Percentiles rank a stretch among this genome's conserved stretches.
phyloP scores from a whole-genome alignment of 345 rosid genomes.

The Eutrema yunnanense region DNA sequence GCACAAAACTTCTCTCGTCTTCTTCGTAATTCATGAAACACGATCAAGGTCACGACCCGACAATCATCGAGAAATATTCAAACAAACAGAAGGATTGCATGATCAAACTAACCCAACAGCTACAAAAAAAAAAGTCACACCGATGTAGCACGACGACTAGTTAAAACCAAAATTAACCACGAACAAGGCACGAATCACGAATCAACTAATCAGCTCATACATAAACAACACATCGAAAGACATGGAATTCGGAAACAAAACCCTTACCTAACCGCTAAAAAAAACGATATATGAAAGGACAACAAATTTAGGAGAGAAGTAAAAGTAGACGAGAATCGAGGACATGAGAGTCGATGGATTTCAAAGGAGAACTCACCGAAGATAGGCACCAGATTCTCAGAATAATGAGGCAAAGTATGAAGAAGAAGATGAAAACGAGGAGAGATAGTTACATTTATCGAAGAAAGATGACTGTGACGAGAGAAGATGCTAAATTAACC shows the following conservation, averaged over 20 bases:
- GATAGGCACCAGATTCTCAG: constrained; percentile 16
- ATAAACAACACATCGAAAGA: not conserved
- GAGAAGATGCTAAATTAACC: constrained; percentile 9
- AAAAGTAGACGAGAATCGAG: not conserved
- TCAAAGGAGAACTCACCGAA: constrained; percentile 20
- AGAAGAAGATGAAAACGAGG: constrained; percentile 9
- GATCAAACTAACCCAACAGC: constrained; percentile 1
- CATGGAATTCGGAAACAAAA: not conserved
- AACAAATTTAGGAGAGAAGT: not conserved
- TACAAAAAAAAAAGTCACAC: not conserved
- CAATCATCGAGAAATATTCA: not conserved
- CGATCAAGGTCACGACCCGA: not conserved
- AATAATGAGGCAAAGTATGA: not conserved
- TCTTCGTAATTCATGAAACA: too few species aligned
- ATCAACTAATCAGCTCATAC: not conserved
- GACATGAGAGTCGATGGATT: not conserved
- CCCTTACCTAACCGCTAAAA: constrained; percentile 18
- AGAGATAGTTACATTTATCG: constrained; percentile 23
- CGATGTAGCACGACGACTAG: not conserved
- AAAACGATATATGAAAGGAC: not conserved
- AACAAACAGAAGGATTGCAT: not conserved
- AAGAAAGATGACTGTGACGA: constrained; percentile 20
- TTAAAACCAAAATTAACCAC: not conserved
- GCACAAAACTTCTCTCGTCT: too few species aligned
- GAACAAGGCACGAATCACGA: not conserved